Percentiles rank a stretch among this genome's conserved stretches.
Conservation (phyloP, 495 filamentous ascomycete species). For the Chaetomidium leptoderma region DNA sequence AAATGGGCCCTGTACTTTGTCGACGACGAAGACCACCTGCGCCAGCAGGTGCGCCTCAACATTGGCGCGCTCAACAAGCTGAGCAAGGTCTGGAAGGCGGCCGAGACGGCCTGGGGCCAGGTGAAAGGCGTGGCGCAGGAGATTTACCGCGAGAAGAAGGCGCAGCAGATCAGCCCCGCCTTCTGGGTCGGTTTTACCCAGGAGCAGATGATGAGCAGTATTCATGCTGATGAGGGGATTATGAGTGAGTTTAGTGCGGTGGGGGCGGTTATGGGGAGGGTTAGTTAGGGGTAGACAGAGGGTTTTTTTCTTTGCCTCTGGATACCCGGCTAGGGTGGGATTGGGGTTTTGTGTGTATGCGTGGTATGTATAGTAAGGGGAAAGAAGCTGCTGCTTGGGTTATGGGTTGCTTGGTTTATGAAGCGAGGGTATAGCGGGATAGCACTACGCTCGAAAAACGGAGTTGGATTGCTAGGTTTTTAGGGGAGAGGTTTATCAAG, state of each 20-base stretch:
- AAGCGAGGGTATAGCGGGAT: too few relatives aligned
- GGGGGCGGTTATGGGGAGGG: background rate
- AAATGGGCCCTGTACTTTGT: conserved; percentile 55
- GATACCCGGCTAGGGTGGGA: too few relatives aligned
- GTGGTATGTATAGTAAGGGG: too few relatives aligned
- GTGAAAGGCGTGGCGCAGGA: conserved; percentile 68
- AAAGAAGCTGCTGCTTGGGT: too few relatives aligned
- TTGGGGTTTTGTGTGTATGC: too few relatives aligned
- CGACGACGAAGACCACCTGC: conserved; percentile 64
- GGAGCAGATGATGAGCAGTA: conserved; percentile 52
- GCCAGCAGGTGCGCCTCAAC: conserved; percentile 73
- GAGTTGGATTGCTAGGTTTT: too few relatives aligned
- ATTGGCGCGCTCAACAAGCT: conserved; percentile 77
- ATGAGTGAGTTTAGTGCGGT: conserved; percentile 47
- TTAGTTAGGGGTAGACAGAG: conserved; percentile 5
- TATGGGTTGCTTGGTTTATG: too few relatives aligned
- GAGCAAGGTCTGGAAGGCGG: conserved; percentile 72
- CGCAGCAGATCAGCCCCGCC: conserved; percentile 45
- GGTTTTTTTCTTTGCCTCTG: background rate
- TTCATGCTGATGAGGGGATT: conserved; percentile 51
- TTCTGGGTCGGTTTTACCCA: conserved; percentile 52
- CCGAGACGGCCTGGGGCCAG: conserved; percentile 65
- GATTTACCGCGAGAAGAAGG: conserved; percentile 55
- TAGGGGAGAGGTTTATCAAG: too few relatives aligned
- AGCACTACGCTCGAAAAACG: too few relatives aligned